These are phyloP conservation scores for Candida sanyiensis DNA, from an alignment of 805 yeast species.

Conservation along the genomic window DNA sequence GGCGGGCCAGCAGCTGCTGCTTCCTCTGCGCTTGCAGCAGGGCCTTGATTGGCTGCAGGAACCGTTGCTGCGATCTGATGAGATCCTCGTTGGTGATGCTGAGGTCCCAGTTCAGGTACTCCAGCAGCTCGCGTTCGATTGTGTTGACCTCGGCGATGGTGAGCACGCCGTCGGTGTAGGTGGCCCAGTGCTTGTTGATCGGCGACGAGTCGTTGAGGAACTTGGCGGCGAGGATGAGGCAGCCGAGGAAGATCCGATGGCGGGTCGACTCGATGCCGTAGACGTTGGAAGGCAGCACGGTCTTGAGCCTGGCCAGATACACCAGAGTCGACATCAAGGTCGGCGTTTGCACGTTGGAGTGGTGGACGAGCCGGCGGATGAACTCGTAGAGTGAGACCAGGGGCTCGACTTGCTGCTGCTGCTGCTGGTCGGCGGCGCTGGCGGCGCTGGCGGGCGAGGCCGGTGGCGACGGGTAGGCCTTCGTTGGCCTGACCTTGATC, in stretches of 20 bases:
- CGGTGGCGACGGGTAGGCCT: constrained; percentile 34
- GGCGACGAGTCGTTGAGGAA: constrained; percentile 91
- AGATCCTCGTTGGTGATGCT: constrained; percentile 67
- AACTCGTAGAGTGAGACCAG: constrained; percentile 47
- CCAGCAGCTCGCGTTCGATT: constrained; percentile 83
- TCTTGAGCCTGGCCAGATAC: constrained; percentile 71
- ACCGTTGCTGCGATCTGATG: constrained; percentile 61
- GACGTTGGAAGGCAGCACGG: constrained; percentile 78
- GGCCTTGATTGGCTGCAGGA: constrained; percentile 66
- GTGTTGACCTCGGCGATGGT: constrained; percentile 76
- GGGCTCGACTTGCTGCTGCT: not conserved
- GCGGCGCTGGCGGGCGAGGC: constrained; percentile 27
- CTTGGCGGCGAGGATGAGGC: constrained; percentile 88
- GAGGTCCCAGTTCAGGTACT: constrained; percentile 81
- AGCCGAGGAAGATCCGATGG: constrained; percentile 87
- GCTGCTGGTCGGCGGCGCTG: not conserved
- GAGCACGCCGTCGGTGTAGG: constrained; percentile 83
- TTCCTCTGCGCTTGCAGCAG: constrained; percentile 21
- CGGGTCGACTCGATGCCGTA: constrained; percentile 90
- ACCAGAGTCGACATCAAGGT: constrained; percentile 91
- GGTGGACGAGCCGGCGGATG: constrained; percentile 64
- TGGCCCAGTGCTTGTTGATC: constrained; percentile 92
- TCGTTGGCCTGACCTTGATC: constrained; percentile 36
- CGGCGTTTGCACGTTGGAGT: constrained; percentile 91
- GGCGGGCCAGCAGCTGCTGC: constrained; percentile 24